Base-by-base conservation (phyloP, 768 basidiomycete species). In the Astraeus odoratus region DNA sequence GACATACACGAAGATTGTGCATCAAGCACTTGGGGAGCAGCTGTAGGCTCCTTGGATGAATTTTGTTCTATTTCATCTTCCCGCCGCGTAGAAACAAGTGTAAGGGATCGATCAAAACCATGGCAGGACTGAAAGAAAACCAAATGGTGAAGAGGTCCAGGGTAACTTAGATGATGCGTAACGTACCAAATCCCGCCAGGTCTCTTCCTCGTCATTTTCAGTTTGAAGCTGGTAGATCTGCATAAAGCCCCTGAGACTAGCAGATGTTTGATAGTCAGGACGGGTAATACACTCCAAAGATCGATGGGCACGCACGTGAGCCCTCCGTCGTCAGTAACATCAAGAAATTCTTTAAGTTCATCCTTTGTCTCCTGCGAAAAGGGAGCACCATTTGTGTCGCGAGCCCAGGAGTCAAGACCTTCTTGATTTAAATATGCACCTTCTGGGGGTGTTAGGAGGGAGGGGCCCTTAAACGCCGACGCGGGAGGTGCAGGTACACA, bases 161-260 rank as follows among this genome's bases (percentile, higher is more conserved):
- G 38, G 34, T 33, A 12, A 20, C 38, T 22, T 26, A 24, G 18
- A 47, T 39, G 18, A 34, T 43, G 26, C 47, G 59, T 8, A 16
- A 57, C 79, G 53, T 54, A 86, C 84, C 51, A 89, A 64, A 68
- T 89, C 87, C 63, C 75, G 71, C 86, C 84, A 90, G 7, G 87
- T 91, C 65, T 91, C 85, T 59, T 81, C 81, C 52, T 87, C 84
- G 51, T 89, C 87, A 50, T 79, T 85, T 53, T 86, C 83, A 1
- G 85, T 87, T 60, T 91, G 88, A n/a, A 89, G 65, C 54, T 86
- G 83, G 56, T 89, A 90, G 44, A 90, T 77, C 58, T 89, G 85
- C 58, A 87, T 57, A 57, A 91, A 89, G 2, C 87, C 86, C 58
- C 82, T 81, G 58, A 86, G 78, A 15, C 86, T 89, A 41, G 13